Evolutionary conservation across 495 filamentous ascomycete species (phyloP).

Genomic region (Penicillium crystallinum): DNA sequence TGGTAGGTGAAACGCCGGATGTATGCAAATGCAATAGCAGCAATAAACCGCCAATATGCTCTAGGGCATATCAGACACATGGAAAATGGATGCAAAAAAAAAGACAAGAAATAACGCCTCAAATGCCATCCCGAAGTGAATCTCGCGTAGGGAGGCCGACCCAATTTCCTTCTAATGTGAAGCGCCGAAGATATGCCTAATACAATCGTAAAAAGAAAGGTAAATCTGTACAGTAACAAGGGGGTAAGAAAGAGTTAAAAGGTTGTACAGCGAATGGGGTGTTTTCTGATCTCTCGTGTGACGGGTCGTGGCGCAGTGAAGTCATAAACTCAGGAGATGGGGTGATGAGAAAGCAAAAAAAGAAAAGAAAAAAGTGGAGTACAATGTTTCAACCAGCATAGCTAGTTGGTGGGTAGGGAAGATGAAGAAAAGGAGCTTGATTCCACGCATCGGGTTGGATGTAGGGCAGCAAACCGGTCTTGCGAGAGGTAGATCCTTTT

Average conservation of each 20-base stretch:
- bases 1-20: conserved; percentile 16
- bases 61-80: background rate
- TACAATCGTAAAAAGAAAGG: conserved; percentile 11
- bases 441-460: conserved; percentile 45
- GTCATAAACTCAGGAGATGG: conserved; percentile 15
- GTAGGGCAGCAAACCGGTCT: conserved; percentile 80
- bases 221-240: conserved; percentile 15
- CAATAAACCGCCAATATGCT: conserved; percentile 1
- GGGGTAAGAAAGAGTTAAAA: conserved; percentile 7
- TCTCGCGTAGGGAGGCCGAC: conserved; percentile 2
- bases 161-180: conserved; percentile 25
- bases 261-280: conserved; percentile 26
- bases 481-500: conserved; percentile 65
- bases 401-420: conserved; percentile 36
- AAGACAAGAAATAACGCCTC: conserved; percentile 31
- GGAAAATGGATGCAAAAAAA: conserved; percentile 1
- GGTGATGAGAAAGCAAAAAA: background rate
- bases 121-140: conserved; percentile 8
- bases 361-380: too few species aligned
- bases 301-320: conserved; percentile 14
- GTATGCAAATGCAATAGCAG: conserved; percentile 30
- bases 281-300: conserved; percentile 16
- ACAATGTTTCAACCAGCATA: conserved; percentile 21
- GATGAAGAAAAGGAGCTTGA: conserved; percentile 29
- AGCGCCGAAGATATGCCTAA: conserved; percentile 33